Conservation (phyloP, 768 basidiomycete genomes). For the Rhodocollybia butyracea region DNA sequence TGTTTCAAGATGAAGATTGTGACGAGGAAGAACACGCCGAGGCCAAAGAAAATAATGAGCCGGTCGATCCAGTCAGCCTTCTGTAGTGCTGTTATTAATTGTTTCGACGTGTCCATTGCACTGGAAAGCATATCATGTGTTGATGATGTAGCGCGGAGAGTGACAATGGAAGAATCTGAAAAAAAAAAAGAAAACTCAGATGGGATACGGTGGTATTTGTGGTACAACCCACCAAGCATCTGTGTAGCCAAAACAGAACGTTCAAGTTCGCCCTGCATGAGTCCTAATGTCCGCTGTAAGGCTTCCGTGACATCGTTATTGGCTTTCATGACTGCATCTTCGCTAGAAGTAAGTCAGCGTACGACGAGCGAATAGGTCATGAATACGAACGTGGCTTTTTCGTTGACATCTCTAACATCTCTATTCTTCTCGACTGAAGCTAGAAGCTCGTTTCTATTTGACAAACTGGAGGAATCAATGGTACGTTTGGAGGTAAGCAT, state of each 20-base stretch:
- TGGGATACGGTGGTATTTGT: not conserved
- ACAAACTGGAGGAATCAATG: slow-evolving; percentile 59
- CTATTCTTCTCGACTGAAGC: slow-evolving; percentile 49
- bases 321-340: slow-evolving; percentile 87
- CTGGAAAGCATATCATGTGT: slow-evolving; percentile 74
- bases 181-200: not conserved
- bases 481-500: slow-evolving; percentile 69
- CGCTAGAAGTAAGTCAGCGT: slow-evolving; percentile 34
- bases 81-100: slow-evolving; percentile 84
- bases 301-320: slow-evolving; percentile 87
- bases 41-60: slow-evolving; percentile 73
- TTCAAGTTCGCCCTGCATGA: slow-evolving; percentile 93
- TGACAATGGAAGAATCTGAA: slow-evolving; percentile 74
- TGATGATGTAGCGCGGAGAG: slow-evolving; percentile 68
- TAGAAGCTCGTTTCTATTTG: slow-evolving; percentile 69
- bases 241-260: slow-evolving; percentile 83
- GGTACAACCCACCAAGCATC: slow-evolving; percentile 60
- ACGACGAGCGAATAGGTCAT: not conserved
- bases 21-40: slow-evolving; percentile 81
- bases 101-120: slow-evolving; percentile 75
- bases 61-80: slow-evolving; percentile 92
- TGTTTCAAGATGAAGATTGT: slow-evolving; percentile 88
- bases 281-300: slow-evolving; percentile 73
- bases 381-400: slow-evolving; percentile 58
- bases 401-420: slow-evolving; percentile 33